These are phyloP conservation scores for Leccinum subrobustum DNA, from an alignment of 1,284 basidiomycete genomes.

Conservation along the genomic window DNA sequence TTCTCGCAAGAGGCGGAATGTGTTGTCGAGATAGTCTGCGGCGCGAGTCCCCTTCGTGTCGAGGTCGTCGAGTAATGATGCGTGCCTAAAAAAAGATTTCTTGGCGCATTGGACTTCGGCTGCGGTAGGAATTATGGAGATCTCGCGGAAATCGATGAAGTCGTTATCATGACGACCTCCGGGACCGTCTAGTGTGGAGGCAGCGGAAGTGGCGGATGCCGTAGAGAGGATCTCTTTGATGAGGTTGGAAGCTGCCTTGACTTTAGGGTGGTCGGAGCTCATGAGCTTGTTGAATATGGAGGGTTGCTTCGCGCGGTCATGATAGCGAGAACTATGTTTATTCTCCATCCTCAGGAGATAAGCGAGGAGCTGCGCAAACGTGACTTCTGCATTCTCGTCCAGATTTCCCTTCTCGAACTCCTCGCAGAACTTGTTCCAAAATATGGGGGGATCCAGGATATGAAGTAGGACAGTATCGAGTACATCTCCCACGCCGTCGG, in stretches of 20 bases:
- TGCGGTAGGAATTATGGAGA: slow-evolving; percentile 58
- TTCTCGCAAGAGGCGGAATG: slow-evolving; percentile 62
- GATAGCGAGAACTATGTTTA: slow-evolving; percentile 38
- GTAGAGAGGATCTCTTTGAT: slow-evolving; percentile 43
- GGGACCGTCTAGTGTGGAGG: slow-evolving; percentile 34
- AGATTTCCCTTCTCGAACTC: slow-evolving; percentile 42
- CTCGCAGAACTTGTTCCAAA: slow-evolving; percentile 45
- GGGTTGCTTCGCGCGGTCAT: slow-evolving; percentile 37
- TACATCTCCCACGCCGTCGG: slow-evolving; percentile 43
- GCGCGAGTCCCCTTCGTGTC: slow-evolving; percentile 37
- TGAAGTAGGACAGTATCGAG: slow-evolving; percentile 39
- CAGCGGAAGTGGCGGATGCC: slow-evolving; percentile 16
- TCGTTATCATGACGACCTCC: slow-evolving; percentile 71
- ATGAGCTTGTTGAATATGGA: slow-evolving; percentile 36
- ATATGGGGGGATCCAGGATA: slow-evolving; percentile 54
- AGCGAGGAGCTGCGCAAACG: slow-evolving; percentile 52
- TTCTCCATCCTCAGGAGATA: slow-evolving; percentile 45
- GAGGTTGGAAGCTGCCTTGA: slow-evolving; percentile 38
- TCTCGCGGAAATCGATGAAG: slow-evolving; percentile 52
- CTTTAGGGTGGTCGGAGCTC: slow-evolving; percentile 35
- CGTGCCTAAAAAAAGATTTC: slow-evolving; percentile 46
- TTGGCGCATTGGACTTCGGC: slow-evolving; percentile 50
- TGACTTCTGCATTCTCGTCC: slow-evolving; percentile 33
- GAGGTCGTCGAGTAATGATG: slow-evolving; percentile 43
- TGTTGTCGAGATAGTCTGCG: slow-evolving; percentile 57